Evolutionary conservation across 164 flowering plant species (phyloP).

Genomic region (Sedum album): DNA sequence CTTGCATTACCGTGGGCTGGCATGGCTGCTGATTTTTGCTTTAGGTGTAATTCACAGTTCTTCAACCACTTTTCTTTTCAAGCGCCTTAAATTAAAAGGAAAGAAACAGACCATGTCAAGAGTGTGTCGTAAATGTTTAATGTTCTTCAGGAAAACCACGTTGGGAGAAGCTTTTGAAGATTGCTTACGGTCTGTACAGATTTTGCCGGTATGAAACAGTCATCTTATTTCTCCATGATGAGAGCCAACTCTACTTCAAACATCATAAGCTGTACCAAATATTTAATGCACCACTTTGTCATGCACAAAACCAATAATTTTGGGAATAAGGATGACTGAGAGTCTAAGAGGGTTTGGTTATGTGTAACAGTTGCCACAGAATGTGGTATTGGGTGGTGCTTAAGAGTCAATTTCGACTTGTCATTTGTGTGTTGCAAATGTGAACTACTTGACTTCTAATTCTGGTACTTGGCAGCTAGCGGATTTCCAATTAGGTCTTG

Average conservation of each 20-base stretch:
- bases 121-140: background rate
- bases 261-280: background rate
- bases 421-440: background rate
- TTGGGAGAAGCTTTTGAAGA: conserved; percentile 84
- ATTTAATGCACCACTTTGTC: background rate
- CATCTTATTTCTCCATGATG: background rate
- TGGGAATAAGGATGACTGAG: background rate
- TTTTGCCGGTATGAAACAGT: conserved; percentile 53
- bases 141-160: conserved; percentile 34
- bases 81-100: background rate
- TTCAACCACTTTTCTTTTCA: background rate
- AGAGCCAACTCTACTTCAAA: background rate
- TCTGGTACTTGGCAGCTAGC: conserved; percentile 27
- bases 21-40: conserved; percentile 62
- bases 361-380: background rate
- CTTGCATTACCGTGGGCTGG: conserved; percentile 98
- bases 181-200: conserved; percentile 76
- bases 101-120: background rate
- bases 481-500: conserved; percentile 39
- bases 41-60: conserved; percentile 35
- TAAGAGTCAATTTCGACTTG: background rate
- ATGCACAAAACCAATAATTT: too few species aligned
- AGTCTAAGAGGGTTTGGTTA: background rate
- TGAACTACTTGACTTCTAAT: background rate
- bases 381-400: background rate